Percentiles rank a stretch among this genome's conserved stretches.
Conservation (phyloP, 495 filamentous ascomycete genomes). For the Hyphodiscus hymeniophilus region DNA sequence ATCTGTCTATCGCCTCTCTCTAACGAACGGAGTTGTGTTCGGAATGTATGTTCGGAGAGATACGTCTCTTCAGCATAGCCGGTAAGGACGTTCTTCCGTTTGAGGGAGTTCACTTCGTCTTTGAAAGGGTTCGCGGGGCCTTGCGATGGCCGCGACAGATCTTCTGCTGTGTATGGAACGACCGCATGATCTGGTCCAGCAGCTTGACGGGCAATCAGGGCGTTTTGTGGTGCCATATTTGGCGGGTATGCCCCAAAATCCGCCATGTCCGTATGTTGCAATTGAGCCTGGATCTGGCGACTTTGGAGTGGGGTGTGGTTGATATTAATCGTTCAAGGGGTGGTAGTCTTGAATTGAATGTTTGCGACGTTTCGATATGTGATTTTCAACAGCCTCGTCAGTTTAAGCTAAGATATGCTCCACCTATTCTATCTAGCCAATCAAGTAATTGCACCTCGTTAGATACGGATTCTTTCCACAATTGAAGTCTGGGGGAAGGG, state of each 20-base stretch:
- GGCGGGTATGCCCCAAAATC: conserved; percentile 49
- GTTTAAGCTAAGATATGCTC: no score
- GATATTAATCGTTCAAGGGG: neutral
- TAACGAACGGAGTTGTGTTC: conserved; percentile 68
- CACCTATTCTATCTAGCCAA: no score
- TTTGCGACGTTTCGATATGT: no score
- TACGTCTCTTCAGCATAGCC: conserved; percentile 81
- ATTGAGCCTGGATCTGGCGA: no score
- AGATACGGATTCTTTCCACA: no score
- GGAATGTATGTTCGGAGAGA: conserved; percentile 84
- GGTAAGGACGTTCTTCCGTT: conserved; percentile 87
- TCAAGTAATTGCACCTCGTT: no score
- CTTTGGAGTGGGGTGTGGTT: neutral
- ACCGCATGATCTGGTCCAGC: conserved; percentile 44
- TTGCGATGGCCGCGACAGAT: conserved; percentile 57
- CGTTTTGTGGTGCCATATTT: conserved; percentile 47
- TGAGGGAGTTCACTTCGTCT: conserved; percentile 49
- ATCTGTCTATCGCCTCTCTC: conserved; percentile 42
- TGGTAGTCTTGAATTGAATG: no score
- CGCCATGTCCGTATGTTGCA: no score
- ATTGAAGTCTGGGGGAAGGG: no score
- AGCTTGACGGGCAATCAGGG: conserved; percentile 43
- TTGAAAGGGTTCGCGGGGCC: conserved; percentile 81
- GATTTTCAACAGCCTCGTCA: no score
- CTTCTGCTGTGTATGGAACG: conserved; percentile 57